phyloP scores from a whole-genome alignment of 805 yeast genomes.

The Osmozyma mogii region DNA sequence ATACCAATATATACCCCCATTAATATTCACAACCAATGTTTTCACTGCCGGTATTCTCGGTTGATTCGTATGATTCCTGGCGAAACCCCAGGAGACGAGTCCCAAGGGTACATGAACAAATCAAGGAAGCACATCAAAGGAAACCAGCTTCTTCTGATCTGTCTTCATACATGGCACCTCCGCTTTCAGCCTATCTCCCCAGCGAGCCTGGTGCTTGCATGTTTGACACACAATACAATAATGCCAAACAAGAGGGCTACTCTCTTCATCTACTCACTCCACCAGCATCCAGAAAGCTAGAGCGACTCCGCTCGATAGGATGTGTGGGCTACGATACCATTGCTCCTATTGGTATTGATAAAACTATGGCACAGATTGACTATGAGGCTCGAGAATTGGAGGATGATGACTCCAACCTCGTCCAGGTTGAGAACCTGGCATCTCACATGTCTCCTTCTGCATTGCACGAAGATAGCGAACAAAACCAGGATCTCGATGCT shows the following conservation, averaged over 20 bases:
- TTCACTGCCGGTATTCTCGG: too few species aligned
- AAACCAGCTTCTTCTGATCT: too few species aligned
- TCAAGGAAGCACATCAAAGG: too few species aligned
- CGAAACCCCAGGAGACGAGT: too few species aligned
- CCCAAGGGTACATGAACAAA: too few species aligned
- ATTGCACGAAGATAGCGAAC: neutral
- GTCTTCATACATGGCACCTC: too few species aligned
- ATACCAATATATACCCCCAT: too few species aligned
- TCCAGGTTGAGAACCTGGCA: constrained; percentile 12
- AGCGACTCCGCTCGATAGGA: constrained; percentile 19
- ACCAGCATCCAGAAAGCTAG: constrained; percentile 13
- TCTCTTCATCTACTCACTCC: constrained; percentile 16
- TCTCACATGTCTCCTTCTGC: constrained; percentile 2
- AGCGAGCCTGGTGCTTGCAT: too few species aligned
- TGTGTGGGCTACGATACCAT: constrained; percentile 27
- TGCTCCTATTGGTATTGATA: constrained; percentile 32
- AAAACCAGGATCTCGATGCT: constrained; percentile 10
- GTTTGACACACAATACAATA: neutral
- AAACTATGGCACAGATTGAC: constrained; percentile 34
- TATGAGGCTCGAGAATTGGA: constrained; percentile 12
- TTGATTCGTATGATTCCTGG: too few species aligned
- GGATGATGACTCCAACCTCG: constrained; percentile 5
- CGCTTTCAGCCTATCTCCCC: too few species aligned
- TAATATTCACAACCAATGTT: too few species aligned
- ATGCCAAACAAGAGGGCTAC: neutral